Evolutionary conservation across 1,284 basidiomycete species (phyloP).

Genomic region (Moesziomyces antarcticus): DNA sequence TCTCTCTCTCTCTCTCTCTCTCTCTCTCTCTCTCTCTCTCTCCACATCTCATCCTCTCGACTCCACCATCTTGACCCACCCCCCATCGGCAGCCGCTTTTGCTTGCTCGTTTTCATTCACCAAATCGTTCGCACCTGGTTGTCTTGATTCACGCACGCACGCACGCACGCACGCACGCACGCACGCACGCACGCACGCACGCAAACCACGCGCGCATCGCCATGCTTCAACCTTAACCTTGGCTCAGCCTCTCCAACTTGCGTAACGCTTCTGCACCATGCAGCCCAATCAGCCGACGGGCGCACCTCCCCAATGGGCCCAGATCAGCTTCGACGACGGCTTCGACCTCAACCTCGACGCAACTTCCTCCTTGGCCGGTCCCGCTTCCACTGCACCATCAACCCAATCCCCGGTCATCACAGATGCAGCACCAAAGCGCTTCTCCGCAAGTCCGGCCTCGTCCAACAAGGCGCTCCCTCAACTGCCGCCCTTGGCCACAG

Average conservation of each 20-base stretch:
- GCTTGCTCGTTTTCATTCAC: too few species aligned
- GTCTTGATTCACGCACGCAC: too few species aligned
- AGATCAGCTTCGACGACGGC: slow-evolving; percentile 44
- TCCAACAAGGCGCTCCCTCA: slow-evolving; percentile 30
- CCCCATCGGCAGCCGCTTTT: too few species aligned
- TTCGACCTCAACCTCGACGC: slow-evolving; percentile 42
- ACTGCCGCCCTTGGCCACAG: slow-evolving; percentile 13
- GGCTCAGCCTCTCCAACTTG: too few species aligned
- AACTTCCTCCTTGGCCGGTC: slow-evolving; percentile 9
- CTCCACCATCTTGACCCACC: too few species aligned
- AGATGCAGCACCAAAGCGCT: slow-evolving; percentile 8
- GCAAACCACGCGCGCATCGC: not conserved
- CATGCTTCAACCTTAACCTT: not conserved
- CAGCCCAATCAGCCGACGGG: not conserved
- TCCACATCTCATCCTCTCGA: not conserved
- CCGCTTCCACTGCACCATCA: not conserved
- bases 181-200: too few species aligned
- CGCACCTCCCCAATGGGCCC: slow-evolving; percentile 13
- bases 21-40: slow-evolving; percentile 1
- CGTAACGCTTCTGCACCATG: not conserved
- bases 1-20: too few species aligned
- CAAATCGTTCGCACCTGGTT: too few species aligned
- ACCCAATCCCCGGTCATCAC: not conserved
- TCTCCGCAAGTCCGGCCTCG: slow-evolving; percentile 24
- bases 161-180: too few species aligned